These are phyloP conservation scores for Aspergillus transmontanensis DNA, from an alignment of 2,329 filamentous ascomycete species.

Conservation along the genomic window DNA sequence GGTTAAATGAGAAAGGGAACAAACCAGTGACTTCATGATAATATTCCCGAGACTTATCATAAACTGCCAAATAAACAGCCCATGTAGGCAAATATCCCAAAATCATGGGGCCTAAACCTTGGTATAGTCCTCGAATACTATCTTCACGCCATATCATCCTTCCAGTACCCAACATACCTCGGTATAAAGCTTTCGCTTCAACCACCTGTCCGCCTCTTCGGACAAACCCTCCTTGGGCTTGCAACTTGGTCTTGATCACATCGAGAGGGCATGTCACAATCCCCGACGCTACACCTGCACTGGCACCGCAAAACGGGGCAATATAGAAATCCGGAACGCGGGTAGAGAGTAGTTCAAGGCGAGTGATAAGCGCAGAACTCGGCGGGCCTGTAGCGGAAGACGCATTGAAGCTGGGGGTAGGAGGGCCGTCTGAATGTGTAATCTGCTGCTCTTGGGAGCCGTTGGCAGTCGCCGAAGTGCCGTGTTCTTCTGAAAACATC, in stretches of 20 bases:
- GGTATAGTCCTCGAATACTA: constrained; percentile 86
- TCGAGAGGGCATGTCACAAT: constrained; percentile 95
- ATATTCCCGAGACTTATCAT: constrained; percentile 81
- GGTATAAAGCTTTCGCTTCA: constrained; percentile 66
- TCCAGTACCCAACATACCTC: constrained; percentile 83
- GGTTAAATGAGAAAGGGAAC: constrained; percentile 19
- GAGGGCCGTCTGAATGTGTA: constrained; percentile 25
- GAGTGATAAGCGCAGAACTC: constrained; percentile 35
- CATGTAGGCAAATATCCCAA: constrained; percentile 95
- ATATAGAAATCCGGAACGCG: constrained; percentile 61
- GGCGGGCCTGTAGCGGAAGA: constrained; percentile 32
- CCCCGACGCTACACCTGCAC: constrained; percentile 89
- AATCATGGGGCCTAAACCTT: constrained; percentile 90
- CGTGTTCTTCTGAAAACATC: constrained; percentile 50
- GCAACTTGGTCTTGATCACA: constrained; percentile 98
- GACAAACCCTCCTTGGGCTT: constrained; percentile 85
- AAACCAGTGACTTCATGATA: constrained; percentile 68
- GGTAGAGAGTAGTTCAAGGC: constrained; percentile 46
- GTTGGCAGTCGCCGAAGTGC: constrained; percentile 37
- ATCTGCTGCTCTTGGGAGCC: constrained; percentile 33
- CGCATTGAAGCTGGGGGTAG: constrained; percentile 27
- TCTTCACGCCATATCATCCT: constrained; percentile 84
- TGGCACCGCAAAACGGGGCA: constrained; percentile 82
- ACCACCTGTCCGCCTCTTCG: constrained; percentile 43
- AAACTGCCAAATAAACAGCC: constrained; percentile 97